Conservation (phyloP, 2,329 filamentous ascomycete species). For the Cordyceps tenuipes region DNA sequence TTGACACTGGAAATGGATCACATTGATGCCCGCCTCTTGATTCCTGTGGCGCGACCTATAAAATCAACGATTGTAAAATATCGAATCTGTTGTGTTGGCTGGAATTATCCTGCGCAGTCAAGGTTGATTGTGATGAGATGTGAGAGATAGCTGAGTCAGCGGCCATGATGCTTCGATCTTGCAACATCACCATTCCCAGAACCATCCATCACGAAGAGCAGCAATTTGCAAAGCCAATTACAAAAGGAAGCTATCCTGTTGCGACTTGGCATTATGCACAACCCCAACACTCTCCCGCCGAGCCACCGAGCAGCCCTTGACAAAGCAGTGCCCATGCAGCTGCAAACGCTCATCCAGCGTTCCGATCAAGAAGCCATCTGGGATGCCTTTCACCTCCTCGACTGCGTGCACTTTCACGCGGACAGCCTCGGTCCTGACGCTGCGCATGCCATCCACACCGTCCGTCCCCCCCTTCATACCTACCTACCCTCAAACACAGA, state of each 20-base stretch:
- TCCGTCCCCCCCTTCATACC: background rate
- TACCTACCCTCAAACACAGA: too few relatives aligned
- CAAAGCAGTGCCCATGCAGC: background rate
- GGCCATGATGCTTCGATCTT: background rate
- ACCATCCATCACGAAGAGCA: too few relatives aligned
- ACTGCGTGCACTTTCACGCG: background rate
- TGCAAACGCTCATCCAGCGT: background rate
- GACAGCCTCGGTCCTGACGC: background rate
- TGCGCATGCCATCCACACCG: background rate
- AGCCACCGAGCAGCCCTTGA: background rate
- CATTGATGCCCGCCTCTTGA: background rate
- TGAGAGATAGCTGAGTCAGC: background rate
- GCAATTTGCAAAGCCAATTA: background rate
- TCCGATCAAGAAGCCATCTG: background rate
- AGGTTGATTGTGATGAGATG: background rate
- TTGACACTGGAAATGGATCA: background rate
- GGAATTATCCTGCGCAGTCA: background rate
- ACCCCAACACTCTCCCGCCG: background rate
- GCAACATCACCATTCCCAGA: background rate
- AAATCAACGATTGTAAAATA: background rate
- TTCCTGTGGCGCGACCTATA: background rate
- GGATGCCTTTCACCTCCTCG: slow-evolving; percentile 5
- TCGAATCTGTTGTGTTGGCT: background rate
- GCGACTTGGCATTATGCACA: background rate
- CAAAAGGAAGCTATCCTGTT: background rate